These are phyloP conservation scores for Aspergillus fumigatiaffinis DNA, from an alignment of 2,329 filamentous ascomycete genomes.

Conservation along the genomic window DNA sequence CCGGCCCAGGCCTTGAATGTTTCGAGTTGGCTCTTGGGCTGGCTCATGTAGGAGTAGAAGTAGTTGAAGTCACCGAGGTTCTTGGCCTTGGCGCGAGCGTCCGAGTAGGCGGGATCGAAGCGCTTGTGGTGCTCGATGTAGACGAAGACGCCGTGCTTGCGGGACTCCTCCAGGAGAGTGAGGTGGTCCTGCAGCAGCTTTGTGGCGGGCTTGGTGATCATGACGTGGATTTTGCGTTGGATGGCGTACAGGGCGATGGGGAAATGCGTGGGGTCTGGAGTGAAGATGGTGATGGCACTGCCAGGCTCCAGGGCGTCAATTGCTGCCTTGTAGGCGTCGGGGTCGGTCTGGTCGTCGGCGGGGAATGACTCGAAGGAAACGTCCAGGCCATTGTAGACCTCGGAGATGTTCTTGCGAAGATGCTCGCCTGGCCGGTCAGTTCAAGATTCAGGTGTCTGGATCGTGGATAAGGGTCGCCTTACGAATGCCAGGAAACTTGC, in stretches of 20 bases:
- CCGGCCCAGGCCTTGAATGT: conserved; percentile 95
- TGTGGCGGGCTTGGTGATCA: conserved; percentile 91
- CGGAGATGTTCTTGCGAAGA: conserved; percentile 78
- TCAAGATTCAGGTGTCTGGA: conserved; percentile 6
- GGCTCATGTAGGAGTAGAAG: conserved; percentile 96
- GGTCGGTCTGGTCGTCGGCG: conserved; percentile 65
- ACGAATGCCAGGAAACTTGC: conserved; percentile 90
- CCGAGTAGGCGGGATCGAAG: conserved; percentile 87
- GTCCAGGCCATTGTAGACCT: conserved; percentile 85
- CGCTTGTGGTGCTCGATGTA: conserved; percentile 97
- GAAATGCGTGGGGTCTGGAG: conserved; percentile 87
- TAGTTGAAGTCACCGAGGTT: conserved; percentile 93
- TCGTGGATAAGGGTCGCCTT: conserved; percentile 32
- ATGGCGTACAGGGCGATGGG: conserved; percentile 91
- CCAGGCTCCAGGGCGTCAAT: conserved; percentile 79
- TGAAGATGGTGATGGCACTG: conserved; percentile 94
- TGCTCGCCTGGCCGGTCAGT: conserved; percentile 60
- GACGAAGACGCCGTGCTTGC: conserved; percentile 76
- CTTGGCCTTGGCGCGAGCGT: conserved; percentile 73
- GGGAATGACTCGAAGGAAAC: conserved; percentile 82
- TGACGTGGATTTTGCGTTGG: conserved; percentile 79
- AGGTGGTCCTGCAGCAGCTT: conserved; percentile 79
- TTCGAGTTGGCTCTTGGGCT: conserved; percentile 85
- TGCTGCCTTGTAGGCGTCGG: conserved; percentile 80
- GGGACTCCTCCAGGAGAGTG: conserved; percentile 66